Conservation (phyloP, 208 protist genomes). For the Sergeia podlipaevii region DNA sequence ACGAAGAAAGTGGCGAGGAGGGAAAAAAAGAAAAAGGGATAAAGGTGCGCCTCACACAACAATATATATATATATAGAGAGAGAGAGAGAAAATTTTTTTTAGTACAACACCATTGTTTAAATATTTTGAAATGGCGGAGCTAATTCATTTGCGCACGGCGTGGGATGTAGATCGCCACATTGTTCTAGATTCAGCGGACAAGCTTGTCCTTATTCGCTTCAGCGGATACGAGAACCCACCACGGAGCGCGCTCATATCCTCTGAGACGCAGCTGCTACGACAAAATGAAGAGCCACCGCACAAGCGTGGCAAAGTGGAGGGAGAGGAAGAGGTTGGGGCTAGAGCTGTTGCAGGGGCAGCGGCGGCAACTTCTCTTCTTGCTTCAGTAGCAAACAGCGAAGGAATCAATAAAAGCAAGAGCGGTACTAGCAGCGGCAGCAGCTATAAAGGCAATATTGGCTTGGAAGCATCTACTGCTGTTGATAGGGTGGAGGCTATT, state of each 20-base stretch:
- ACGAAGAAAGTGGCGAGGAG: too few relatives aligned
- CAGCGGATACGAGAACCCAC: slow-evolving; percentile 46
- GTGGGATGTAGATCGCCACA: slow-evolving; percentile 85
- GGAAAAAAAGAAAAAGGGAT: too few relatives aligned
- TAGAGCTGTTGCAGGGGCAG: too few relatives aligned
- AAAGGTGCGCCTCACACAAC: neutral
- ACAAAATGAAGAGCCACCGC: neutral
- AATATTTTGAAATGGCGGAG: slow-evolving; percentile 31
- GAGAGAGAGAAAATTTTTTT: too few relatives aligned
- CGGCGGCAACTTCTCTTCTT: too few relatives aligned
- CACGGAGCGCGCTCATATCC: slow-evolving; percentile 66
- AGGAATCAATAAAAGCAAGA: neutral
- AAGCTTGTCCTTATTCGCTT: slow-evolving; percentile 80
- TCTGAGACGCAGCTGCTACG: slow-evolving; percentile 41
- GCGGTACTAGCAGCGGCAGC: neutral
- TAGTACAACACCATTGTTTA: neutral
- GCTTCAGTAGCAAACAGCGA: too few relatives aligned
- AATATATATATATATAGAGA: too few relatives aligned
- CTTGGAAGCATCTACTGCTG: neutral
- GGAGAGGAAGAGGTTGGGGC: neutral
- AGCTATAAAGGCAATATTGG: neutral
- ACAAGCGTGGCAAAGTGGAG: slow-evolving; percentile 5
- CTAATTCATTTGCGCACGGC: slow-evolving; percentile 53
- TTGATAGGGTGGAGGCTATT: slow-evolving; percentile 9
- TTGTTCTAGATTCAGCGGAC: slow-evolving; percentile 77